Evolutionary conservation across 441 rosid genomes (phyloP).

Genomic region (Gossypium gossypioides): DNA sequence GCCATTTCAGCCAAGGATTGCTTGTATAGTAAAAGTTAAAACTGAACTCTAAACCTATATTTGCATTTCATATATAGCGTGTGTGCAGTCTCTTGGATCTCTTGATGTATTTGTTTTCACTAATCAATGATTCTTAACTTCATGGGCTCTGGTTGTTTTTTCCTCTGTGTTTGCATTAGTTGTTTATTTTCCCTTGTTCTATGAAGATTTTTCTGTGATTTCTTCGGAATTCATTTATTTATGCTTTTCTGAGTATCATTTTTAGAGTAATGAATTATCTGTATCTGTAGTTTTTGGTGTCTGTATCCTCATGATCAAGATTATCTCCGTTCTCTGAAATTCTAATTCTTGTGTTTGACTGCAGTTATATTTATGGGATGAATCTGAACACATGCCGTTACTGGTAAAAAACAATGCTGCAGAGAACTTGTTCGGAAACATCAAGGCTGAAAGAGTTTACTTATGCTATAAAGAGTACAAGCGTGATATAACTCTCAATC

Average conservation of each 20-base stretch:
- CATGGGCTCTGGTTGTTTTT: neutral
- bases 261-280: neutral
- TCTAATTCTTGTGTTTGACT: neutral
- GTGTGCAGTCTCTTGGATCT: neutral
- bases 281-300: neutral
- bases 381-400: conserved; percentile 37
- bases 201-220: neutral
- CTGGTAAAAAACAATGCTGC: conserved; percentile 50
- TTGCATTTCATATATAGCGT: neutral
- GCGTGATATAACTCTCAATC: neutral
- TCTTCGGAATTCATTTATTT: neutral
- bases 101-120: neutral
- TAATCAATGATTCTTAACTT: neutral
- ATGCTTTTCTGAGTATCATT: neutral
- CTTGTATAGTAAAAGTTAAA: too few relatives aligned
- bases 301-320: neutral
- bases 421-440: conserved; percentile 44
- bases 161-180: neutral
- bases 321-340: conserved; percentile 1
- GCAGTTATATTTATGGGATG: conserved; percentile 58
- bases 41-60: neutral
- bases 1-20: too few relatives aligned
- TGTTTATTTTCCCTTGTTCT: neutral
- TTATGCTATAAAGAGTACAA: conserved; percentile 11
- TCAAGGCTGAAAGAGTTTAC: conserved; percentile 37